These are phyloP conservation scores for Delitschia confertaspora DNA, from an alignment of 495 filamentous ascomycete species.

Conservation along the genomic window DNA sequence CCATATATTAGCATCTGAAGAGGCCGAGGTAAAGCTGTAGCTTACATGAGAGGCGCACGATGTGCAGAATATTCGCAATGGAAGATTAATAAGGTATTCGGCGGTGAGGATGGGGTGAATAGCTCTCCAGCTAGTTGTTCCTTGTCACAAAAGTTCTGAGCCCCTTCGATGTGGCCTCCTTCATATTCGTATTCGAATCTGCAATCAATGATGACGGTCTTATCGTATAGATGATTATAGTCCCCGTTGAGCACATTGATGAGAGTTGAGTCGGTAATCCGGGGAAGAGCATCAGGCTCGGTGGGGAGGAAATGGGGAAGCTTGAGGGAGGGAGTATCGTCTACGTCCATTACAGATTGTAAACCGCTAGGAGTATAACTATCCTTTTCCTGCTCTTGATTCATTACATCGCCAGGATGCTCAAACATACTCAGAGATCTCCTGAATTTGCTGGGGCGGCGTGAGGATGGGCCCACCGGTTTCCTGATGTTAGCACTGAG, in stretches of 20 bases:
- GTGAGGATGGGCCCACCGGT: slow-evolving; percentile 57
- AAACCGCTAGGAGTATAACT: slow-evolving; percentile 44
- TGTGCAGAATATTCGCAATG: slow-evolving; percentile 99
- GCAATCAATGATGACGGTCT: slow-evolving; percentile 84
- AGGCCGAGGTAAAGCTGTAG: slow-evolving; percentile 19
- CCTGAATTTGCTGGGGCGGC: slow-evolving; percentile 79
- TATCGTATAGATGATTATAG: slow-evolving; percentile 62
- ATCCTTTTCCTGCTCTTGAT: slow-evolving; percentile 53
- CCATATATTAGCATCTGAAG: slow-evolving; percentile 15
- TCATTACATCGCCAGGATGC: slow-evolving; percentile 75
- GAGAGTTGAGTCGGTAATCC: slow-evolving; percentile 72
- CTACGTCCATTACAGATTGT: slow-evolving; percentile 68
- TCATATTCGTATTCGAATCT: slow-evolving; percentile 98
- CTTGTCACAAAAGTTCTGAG: slow-evolving; percentile 93
- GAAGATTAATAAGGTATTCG: slow-evolving; percentile 74
- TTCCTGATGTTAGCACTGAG: slow-evolving; percentile 60
- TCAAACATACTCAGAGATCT: slow-evolving; percentile 97
- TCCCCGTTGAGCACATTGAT: slow-evolving; percentile 80
- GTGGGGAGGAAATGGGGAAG: slow-evolving; percentile 83
- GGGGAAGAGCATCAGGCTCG: slow-evolving; percentile 72
- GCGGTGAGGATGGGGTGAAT: slow-evolving; percentile 51
- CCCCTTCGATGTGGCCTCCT: slow-evolving; percentile 87
- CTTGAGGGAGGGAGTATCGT: slow-evolving; percentile 57
- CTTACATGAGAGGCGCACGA: slow-evolving; percentile 85
- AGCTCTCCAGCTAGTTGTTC: slow-evolving; percentile 70